Evolutionary conservation across 352 stramenopile genomes (phyloP).

Genomic region (Globisporangium okanoganense): DNA sequence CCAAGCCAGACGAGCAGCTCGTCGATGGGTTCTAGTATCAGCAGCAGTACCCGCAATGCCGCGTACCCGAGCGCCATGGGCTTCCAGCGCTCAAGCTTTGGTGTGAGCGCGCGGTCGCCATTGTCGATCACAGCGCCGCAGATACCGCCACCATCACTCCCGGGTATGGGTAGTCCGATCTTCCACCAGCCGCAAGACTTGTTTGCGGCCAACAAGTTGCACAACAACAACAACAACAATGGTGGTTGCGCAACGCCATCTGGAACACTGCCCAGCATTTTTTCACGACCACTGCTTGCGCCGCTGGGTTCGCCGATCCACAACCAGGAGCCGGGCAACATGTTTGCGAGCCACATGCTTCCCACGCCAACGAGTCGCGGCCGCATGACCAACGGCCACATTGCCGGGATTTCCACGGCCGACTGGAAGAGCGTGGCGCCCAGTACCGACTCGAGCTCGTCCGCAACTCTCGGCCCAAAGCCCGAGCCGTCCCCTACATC

Average conservation of each 20-base stretch:
- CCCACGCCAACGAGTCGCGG: slow-evolving; percentile 12
- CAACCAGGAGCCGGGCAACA: not conserved
- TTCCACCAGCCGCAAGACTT: slow-evolving; percentile 31
- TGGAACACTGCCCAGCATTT: slow-evolving; percentile 41
- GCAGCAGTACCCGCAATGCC: slow-evolving; percentile 8
- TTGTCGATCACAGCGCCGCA: slow-evolving; percentile 47
- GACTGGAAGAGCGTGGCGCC: slow-evolving; percentile 17
- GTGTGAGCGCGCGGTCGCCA: slow-evolving; percentile 20
- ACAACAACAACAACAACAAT: slow-evolving; percentile 2
- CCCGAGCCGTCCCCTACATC: slow-evolving; percentile 34
- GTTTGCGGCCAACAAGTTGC: slow-evolving; percentile 17
- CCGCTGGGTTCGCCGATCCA: slow-evolving; percentile 27
- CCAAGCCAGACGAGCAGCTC: slow-evolving; percentile 3
- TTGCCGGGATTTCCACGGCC: not conserved
- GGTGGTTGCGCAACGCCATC: slow-evolving; percentile 19
- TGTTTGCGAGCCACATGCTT: slow-evolving; percentile 6
- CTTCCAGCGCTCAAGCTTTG: slow-evolving; percentile 11
- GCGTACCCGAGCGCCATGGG: slow-evolving; percentile 13
- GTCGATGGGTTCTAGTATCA: not conserved
- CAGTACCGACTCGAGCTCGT: not conserved
- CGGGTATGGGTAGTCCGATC: slow-evolving; percentile 22
- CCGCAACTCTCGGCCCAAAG: slow-evolving; percentile 5
- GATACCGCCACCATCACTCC: slow-evolving; percentile 12
- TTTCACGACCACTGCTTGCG: slow-evolving; percentile 36
- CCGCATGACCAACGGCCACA: not conserved